Evolutionary conservation across 2,329 filamentous ascomycete species (phyloP).

Genomic region (Xylogone sp.): DNA sequence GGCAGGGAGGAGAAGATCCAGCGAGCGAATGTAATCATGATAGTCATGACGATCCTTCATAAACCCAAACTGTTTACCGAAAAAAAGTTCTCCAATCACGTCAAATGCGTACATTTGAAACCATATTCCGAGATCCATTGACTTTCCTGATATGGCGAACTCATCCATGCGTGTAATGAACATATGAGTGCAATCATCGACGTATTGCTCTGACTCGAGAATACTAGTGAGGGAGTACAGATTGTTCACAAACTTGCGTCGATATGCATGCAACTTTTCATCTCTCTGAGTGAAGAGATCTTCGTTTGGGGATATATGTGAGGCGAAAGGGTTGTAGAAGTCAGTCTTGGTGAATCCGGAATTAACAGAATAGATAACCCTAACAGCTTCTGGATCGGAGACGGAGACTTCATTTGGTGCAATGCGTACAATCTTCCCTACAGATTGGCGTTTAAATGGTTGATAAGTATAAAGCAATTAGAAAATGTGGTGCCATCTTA

Average conservation of each 20-base stretch:
- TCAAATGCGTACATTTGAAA: not conserved
- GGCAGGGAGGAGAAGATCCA: too few species aligned
- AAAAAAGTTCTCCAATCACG: too few species aligned
- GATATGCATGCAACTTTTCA: not conserved
- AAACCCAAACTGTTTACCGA: too few species aligned
- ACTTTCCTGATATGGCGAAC: not conserved
- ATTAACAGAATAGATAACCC: not conserved
- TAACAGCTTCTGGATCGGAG: not conserved
- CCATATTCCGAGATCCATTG: not conserved
- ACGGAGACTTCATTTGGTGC: constrained; percentile 3
- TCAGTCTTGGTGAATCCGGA: not conserved
- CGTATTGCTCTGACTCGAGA: not conserved
- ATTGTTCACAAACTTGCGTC: not conserved
- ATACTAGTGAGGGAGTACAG: not conserved
- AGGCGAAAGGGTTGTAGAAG: not conserved
- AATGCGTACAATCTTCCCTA: constrained; percentile 2
- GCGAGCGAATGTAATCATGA: too few species aligned
- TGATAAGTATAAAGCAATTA: not conserved
- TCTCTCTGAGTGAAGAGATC: not conserved
- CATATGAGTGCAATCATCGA: not conserved
- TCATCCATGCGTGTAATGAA: not conserved
- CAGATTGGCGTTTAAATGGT: not conserved
- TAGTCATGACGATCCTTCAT: too few species aligned
- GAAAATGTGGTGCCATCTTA: not conserved
- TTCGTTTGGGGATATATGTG: not conserved